Evolutionary conservation across 768 basidiomycete species (phyloP), one percentile per base, ranked within the genome.

Genomic region (Terana coerulea): DNA sequence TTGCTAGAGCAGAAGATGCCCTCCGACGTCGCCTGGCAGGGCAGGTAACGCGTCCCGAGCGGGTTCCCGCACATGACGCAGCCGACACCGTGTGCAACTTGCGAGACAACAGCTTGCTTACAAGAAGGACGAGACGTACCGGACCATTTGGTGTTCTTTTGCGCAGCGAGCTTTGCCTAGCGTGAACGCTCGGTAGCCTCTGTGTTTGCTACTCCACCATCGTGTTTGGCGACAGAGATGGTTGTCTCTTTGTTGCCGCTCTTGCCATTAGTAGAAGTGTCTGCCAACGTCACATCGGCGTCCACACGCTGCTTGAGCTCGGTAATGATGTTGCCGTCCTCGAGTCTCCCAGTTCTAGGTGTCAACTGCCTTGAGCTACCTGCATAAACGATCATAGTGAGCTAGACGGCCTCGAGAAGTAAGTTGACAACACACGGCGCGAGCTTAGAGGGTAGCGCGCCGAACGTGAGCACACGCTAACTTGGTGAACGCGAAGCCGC

Each of bases 41-140:
- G 82, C 30, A 73, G 74, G 58, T 79, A 83, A 24, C 83, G 73
- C 5, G 76, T 83, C 24, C 85, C 85, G 10, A 87, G 69, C 3
- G 80, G 69, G 51, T 85, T 87, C 0, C 85, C 85, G 80, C 81
- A 85, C 39, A 73, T 72, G 2, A 76, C 72, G 67, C 86, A 88
- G 17, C 82, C 86, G 9, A 88, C 71, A 4, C 83, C 84, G 0
- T 9, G 36, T 15, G n/a, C 10, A 22, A 34, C 5, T 11, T n/a
- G 8, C n/a, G n/a, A 6, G 36, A 12, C 29, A 34, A 11, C 25
- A 29, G 49, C 22, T n/a, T 17, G 17, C 19, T 5, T 9, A 44
- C 14, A 7, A 22, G 19, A 17, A 45, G 30, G 6, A 17, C 17
- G 29, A 21, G 9, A 41, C 65, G 15, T 54, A 79, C 80, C 81